Evolutionary conservation across 2,329 filamentous ascomycete genomes (phyloP), one percentile per base, ranked within the genome.

Genomic region (Cladophialophora immunda): DNA sequence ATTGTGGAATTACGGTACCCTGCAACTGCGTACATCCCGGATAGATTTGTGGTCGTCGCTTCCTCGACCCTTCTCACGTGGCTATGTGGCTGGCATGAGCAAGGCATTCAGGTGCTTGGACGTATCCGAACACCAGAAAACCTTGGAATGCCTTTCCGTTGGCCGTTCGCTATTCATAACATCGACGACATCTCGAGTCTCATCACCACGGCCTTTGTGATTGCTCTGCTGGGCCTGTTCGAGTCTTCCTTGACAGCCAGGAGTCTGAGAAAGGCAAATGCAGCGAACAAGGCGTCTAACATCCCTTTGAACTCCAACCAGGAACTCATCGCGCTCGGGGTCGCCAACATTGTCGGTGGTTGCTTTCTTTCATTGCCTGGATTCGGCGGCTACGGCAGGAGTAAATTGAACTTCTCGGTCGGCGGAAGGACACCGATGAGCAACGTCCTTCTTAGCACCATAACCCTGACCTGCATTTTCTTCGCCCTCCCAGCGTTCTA

Each of bases 181-280:
- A 36, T 62, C 19, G 25, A 41, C 29, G n/a, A 25, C 36, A 30
- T 55, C 19, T 38, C 47, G 22, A 62, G 22, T 62, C 59, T 62
- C 47, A 30, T 62, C 47, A 45, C 15, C 47, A 62, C 59, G 4
- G 47, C 59, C 13, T 62, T 53, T 29, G 45, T 62, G 47, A 53
- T 62, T 13, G 45, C 59, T 41, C 27, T 62, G 9, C 17, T 62
- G 5, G 59, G 59, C n/a, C 47, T 62, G n/a, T 62, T 62, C 47
- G 59, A 62, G 34, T 62, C 59, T 34, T 62, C 59, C 19, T 55
- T 62, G 59, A 62, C 59, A 25, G 59, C 59, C 6, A 62, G 38
- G 19, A 62, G 59, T 36, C 19, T 62, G 9, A 41, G 59, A 27
- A 53, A 62, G 47, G 50, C 30, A 8, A 34, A 32, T 19, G 32